These are phyloP conservation scores for Termitomyces sp. DNA, from an alignment of 1,284 basidiomycete species.

Conservation along the genomic window DNA sequence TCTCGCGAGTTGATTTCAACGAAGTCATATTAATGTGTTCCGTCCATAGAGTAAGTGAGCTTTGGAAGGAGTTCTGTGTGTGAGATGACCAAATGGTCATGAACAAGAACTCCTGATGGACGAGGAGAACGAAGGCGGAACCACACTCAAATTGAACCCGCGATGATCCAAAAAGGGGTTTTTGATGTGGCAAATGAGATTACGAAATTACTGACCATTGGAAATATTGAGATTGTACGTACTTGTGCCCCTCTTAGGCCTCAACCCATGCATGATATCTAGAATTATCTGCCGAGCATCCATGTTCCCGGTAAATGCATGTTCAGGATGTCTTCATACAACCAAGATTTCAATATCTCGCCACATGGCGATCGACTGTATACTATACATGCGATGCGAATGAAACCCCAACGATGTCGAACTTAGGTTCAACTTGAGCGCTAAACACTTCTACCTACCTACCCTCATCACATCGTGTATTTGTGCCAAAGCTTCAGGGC, in stretches of 20 bases:
- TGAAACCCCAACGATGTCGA: not conserved
- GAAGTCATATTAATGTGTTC: slow-evolving; percentile 21
- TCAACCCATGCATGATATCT: not conserved
- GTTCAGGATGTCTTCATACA: not conserved
- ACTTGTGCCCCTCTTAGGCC: too few species aligned
- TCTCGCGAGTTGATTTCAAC: slow-evolving; percentile 20
- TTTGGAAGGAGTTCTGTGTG: slow-evolving; percentile 11
- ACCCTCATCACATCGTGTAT: not conserved
- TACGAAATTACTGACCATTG: not conserved
- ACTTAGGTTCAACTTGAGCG: not conserved
- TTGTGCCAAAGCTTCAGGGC: not conserved
- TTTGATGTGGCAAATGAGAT: slow-evolving; percentile 3
- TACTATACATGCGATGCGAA: not conserved
- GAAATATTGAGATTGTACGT: not conserved
- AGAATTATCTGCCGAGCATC: not conserved
- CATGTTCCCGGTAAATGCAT: not conserved
- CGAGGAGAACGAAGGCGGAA: not conserved
- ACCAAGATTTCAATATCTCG: not conserved
- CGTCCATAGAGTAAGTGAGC: slow-evolving; percentile 23
- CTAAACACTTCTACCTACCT: too few species aligned
- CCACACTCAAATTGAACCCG: not conserved
- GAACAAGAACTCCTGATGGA: slow-evolving; percentile 4
- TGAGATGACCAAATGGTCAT: slow-evolving; percentile 21
- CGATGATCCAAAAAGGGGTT: slow-evolving; percentile 5
- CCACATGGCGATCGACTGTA: not conserved